Base-by-base conservation (phyloP, 257 asterid species). In the Nicotiana tabacum region DNA sequence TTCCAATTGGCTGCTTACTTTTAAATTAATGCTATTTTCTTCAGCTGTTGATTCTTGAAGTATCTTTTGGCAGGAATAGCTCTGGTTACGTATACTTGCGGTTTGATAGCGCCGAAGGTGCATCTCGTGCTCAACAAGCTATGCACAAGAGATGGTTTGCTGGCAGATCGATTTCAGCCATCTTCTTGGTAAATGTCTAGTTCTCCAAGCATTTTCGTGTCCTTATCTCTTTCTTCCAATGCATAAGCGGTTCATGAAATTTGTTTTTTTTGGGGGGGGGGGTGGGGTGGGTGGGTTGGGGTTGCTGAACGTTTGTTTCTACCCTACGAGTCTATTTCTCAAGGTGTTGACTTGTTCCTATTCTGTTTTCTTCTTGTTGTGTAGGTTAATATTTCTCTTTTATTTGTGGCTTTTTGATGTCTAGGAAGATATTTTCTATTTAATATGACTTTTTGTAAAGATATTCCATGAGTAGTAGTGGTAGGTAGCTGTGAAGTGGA, bases 141-240 rank as follows among this genome's bases (percentile, higher is more conserved):
- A 96, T 96, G 99, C 99, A 96, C 82, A 90, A 90, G 87, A 85
- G 99, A 92, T 94, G 99, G 99, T 96, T 96, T 90, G 99, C 99
- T 82, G 95, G 98, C 32, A 90, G 94, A 89, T 88, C 90, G 86
- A 94, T 96, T 83, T 94, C 99, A 43, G 99, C 99, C 68, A 96
- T 96, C 81, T 96, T 89, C 91, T 86, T 96, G 99, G 99, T 96
- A 94, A 61, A 24, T 27, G 24, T 5, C 61, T 0, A 48, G 24
- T 74, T 46, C 62, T 74, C 16, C 0, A 7, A 24, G 79, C 79
- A 74, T 74, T 46, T 72, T 74, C 13, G 37, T 6, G 39, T 48
- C 24, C 39, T 15, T 15, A 3, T 27, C 15, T 48, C 35, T 18
- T 72, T 74, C 61, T 46, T 46, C 27, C 6, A 74, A 74, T 74